Base-by-base conservation (phyloP, 179 eudicot species). In the Dionaea muscipula region DNA sequence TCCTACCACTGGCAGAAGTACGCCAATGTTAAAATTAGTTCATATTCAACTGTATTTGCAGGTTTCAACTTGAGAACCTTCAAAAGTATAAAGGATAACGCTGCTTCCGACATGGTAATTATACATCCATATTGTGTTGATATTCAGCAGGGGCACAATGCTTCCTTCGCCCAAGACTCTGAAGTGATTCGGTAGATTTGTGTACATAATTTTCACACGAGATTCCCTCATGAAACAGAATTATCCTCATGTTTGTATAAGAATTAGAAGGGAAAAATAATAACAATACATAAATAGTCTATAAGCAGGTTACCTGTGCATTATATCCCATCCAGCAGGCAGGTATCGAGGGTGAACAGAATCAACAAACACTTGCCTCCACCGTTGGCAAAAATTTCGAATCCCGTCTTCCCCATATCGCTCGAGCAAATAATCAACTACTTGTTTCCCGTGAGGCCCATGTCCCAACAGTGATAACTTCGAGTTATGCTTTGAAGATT, bases 261-360 rank as follows among this genome's bases (percentile, higher is more conserved):
- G 22, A n/a, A n/a, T n/a, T n/a, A n/a, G n/a, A n/a, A n/a, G n/a
- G n/a, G n/a, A n/a, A n/a, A n/a, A n/a, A n/a, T n/a, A n/a, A n/a
- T n/a, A n/a, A n/a, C n/a, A n/a, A n/a, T n/a, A n/a, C n/a, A n/a
- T n/a, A 27, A 10, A 47, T 21, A 31, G 25, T 23, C 35, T 12
- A 25, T n/a, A 46, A 38, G 33, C 37, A 47, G 25, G 15, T 22
- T 80, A 87, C 98, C 98, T 87, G 81, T 91, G 98, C 67, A 50
- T 82, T 59, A 91, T 75, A 71, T 87, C 94, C 98, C 98, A 91
- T 37, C 98, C 98, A 55, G 69, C 80, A 63, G 98, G 98, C 63
- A 91, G 80, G 73, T 78, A 71, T 46, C 78, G 84, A 49, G 98
- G 98, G 67, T 77, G 74, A 51, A 87, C 58, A 47, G 95, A 78